Conservation (phyloP, 768 basidiomycete genomes). For the Boletus reticuloceps region DNA sequence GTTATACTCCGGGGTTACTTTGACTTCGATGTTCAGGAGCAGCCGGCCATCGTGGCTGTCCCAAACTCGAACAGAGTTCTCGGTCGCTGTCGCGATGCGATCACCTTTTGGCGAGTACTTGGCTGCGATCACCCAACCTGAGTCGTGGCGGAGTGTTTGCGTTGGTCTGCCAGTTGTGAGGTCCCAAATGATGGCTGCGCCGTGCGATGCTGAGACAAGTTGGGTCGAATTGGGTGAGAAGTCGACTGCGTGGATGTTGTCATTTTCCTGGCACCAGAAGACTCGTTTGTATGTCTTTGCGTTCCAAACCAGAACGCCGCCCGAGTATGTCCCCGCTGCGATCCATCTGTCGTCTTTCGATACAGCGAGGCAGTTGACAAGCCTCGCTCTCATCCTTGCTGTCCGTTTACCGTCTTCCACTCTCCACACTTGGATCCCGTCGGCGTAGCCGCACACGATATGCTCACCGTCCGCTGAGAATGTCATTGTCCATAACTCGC, state of each 20-base stretch:
- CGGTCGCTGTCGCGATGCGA: not conserved
- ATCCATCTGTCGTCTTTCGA: conserved; percentile 1
- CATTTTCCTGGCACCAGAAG: not conserved
- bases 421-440: no score
- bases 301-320: not conserved
- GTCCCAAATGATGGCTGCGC: not conserved
- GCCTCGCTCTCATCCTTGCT: no score
- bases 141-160: not conserved
- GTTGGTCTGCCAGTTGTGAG: not conserved
- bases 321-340: not conserved
- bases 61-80: not conserved
- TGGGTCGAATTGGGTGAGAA: conserved; percentile 1
- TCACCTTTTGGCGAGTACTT: not conserved
- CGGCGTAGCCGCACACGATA: no score
- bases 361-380: not conserved
- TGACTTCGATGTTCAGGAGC: not conserved
- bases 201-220: not conserved
- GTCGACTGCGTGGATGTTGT: not conserved
- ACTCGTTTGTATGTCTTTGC: not conserved
- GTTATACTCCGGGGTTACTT: not conserved
- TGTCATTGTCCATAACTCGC: no score
- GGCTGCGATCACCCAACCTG: not conserved
- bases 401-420: no score
- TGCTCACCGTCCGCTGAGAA: no score
- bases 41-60: not conserved